Base-by-base conservation (phyloP, 192 early-diverging fungal species). In the Coemansia sp. region DNA sequence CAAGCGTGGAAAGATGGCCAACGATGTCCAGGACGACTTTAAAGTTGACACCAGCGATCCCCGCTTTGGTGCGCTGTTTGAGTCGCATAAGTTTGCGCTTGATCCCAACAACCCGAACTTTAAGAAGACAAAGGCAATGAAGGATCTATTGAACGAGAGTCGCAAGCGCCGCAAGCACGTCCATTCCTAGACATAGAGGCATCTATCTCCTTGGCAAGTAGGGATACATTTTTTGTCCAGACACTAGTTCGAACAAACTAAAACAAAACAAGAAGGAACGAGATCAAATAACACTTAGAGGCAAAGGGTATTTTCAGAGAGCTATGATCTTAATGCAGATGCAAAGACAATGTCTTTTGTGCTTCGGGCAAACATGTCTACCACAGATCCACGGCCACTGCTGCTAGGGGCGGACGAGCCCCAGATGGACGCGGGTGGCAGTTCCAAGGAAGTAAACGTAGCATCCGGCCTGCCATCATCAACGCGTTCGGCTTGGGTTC, bases 21-120 rank as follows among this genome's bases (percentile, higher is more conserved):
- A 53, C 24, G 88, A 86, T 63, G 84, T 84, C 12, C 51, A 53
- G 23, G 95, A 97, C 51, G 88, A 89, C 62, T 98, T 98, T 74
- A 87, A 93, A 65, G 89, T 98, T 48, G 82, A 98, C 71, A 87
- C 91, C 5, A 72, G 67, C 41, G 97, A 98, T 79, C 87, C 93
- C 57, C 89, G 97, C 63, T 98, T 98, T 72, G 73, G 86, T 20
- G 89, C 91, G 0, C 41, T 96, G 72, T 85, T 89, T 38, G 89
- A 93, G 5, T 90, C 88, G 11, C 90, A 94, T 75, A 89, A 92
- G 61, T 97, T 96, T 79, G 94, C 94, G 30, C 93, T 98, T 52
- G 97, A 98, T 72, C 94, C 95, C 18, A 95, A 94, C 43, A 97
- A 94, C 81, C 92, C 97, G 60, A 88, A 92, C 83, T 93, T 77